Conservation (phyloP, 83 land plant genomes). For the Picea abies region DNA sequence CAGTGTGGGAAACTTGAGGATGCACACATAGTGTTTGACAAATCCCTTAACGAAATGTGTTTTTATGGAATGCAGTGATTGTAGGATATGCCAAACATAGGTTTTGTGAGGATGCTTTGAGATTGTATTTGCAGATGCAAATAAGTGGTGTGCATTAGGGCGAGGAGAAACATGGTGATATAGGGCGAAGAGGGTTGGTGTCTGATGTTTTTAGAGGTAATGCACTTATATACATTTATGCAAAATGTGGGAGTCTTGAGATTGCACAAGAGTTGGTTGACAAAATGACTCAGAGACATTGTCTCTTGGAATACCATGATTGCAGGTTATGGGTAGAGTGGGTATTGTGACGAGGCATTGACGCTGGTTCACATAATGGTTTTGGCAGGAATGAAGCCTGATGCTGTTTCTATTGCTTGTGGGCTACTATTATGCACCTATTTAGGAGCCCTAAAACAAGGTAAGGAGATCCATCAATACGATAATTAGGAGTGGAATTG, state of each 20-base stretch:
- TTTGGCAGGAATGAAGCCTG: neutral
- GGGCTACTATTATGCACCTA: neutral
- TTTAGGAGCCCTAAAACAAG: neutral
- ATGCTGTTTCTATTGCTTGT: neutral
- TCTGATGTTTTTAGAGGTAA: constrained; percentile 6
- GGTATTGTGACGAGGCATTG: neutral
- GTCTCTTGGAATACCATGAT: constrained; percentile 17
- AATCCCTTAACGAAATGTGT: neutral
- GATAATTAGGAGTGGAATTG: neutral
- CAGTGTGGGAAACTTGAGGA: too few relatives aligned
- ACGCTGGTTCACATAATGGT: neutral
- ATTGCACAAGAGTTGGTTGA: constrained; percentile 6
- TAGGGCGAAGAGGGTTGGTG: neutral
- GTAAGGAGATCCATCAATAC: neutral
- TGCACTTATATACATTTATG: neutral
- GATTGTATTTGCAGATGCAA: neutral
- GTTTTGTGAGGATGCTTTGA: neutral
- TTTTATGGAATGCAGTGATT: constrained; percentile 6
- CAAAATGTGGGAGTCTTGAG: neutral
- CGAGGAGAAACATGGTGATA: neutral
- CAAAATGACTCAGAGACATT: neutral
- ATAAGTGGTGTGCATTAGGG: neutral
- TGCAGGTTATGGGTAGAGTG: neutral
- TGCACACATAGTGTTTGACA: too few relatives aligned
- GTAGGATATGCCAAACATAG: neutral